phyloP scores from a whole-genome alignment of 345 rosid species.

The Gossypioides kirkii region DNA sequence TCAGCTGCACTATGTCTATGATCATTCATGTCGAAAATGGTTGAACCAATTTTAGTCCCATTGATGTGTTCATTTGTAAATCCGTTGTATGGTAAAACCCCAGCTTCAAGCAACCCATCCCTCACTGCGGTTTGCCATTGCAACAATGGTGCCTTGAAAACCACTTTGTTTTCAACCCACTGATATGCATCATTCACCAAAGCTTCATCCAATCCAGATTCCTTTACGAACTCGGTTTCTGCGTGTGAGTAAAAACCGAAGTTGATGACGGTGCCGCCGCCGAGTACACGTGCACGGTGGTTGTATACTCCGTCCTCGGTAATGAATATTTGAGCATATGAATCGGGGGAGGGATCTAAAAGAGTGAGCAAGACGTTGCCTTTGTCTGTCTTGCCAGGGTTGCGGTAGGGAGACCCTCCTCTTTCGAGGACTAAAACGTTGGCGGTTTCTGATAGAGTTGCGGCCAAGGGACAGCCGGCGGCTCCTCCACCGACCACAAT shows the following conservation, averaged over 20 bases:
- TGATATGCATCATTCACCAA: constrained; percentile 49
- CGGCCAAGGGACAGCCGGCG: constrained; percentile 72
- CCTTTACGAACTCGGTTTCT: constrained; percentile 27
- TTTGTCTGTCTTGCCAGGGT: constrained; percentile 39
- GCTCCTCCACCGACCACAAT: constrained; percentile 82
- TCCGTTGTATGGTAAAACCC: constrained; percentile 58
- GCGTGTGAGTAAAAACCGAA: constrained; percentile 78
- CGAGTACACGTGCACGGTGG: constrained; percentile 69
- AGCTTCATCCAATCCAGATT: constrained; percentile 38
- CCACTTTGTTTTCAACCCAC: constrained; percentile 77
- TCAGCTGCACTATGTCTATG: constrained; percentile 77
- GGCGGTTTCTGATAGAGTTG: constrained; percentile 57
- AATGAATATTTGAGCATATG: constrained; percentile 59
- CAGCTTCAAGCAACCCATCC: constrained; percentile 64
- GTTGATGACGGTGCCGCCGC: constrained; percentile 75
- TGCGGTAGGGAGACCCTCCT: constrained; percentile 65
- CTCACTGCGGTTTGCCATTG: constrained; percentile 76
- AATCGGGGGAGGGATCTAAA: constrained; percentile 34
- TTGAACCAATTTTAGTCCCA: constrained; percentile 72
- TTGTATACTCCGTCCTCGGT: constrained; percentile 78
- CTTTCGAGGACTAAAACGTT: constrained; percentile 67
- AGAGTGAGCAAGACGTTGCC: constrained; percentile 36
- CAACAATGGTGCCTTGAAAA: constrained; percentile 36
- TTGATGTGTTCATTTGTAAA: constrained; percentile 57
- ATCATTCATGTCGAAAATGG: constrained; percentile 59